A percentile compares a stretch with the other conserved stretches of the same genome.
These are phyloP conservation scores for Suillus cothurnatus DNA, from an alignment of 768 basidiomycete species.

Conservation along the genomic window DNA sequence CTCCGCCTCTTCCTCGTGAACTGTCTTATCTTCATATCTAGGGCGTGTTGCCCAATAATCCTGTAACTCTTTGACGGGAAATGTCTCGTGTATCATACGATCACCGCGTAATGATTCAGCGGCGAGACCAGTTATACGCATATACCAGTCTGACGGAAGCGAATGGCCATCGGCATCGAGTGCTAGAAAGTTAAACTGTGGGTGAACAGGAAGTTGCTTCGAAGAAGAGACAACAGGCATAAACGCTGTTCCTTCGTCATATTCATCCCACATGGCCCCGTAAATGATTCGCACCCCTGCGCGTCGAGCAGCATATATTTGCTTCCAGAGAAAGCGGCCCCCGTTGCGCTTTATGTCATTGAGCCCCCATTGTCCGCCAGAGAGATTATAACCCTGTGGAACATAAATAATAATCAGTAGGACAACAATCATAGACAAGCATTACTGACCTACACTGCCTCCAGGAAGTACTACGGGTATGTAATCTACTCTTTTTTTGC, in stretches of 20 bases:
- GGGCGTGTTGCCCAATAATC: constrained; percentile 75
- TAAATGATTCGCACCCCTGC: constrained; percentile 69
- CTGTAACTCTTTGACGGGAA: constrained; percentile 70
- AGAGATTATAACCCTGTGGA: constrained; percentile 67
- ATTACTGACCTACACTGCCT: constrained; percentile 61
- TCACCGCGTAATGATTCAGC: constrained; percentile 68
- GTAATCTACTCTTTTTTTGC: constrained; percentile 65
- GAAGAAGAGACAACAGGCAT: constrained; percentile 70
- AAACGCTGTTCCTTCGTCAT: constrained; percentile 84
- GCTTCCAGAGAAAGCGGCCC: constrained; percentile 79
- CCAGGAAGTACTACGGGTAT: constrained; percentile 85
- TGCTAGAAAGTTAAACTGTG: constrained; percentile 63
- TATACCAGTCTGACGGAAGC: constrained; percentile 83
- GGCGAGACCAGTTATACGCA: constrained; percentile 76
- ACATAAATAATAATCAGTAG: constrained; percentile 11
- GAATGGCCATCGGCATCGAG: constrained; percentile 80
- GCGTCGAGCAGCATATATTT: constrained; percentile 67
- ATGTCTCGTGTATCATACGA: constrained; percentile 59
- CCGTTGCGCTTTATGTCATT: constrained; percentile 75
- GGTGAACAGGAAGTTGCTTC: constrained; percentile 59
- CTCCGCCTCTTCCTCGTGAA: constrained; percentile 23
- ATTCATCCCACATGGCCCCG: constrained; percentile 91
- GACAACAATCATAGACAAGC: background rate
- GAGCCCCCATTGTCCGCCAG: constrained; percentile 68
- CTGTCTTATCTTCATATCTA: constrained; percentile 43